These are phyloP conservation scores for Colletotrichum chlorophyti DNA, from an alignment of 2,329 filamentous ascomycete species.

Conservation along the genomic window DNA sequence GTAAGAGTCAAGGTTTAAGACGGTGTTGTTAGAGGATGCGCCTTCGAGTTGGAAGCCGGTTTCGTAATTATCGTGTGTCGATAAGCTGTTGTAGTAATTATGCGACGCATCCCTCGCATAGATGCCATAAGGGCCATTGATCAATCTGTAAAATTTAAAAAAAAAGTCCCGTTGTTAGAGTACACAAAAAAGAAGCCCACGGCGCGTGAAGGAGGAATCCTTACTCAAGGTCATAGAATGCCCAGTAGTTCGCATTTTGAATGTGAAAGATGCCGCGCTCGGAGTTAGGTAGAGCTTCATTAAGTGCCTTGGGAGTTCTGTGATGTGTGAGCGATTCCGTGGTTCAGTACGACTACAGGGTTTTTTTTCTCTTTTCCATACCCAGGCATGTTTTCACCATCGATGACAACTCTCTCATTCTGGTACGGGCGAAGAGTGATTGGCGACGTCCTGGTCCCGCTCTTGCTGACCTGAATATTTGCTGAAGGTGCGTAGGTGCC, in stretches of 20 bases:
- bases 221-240: conserved; percentile 45
- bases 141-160: conserved; percentile 25
- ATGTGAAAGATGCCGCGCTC: conserved; percentile 54
- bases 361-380: background rate
- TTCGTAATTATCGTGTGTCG: conserved; percentile 44
- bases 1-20: conserved; percentile 48
- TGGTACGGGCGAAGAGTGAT: conserved; percentile 48
- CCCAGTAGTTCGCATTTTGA: conserved; percentile 50
- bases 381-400: conserved; percentile 48
- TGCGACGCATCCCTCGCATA: conserved; percentile 40
- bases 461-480: conserved; percentile 51
- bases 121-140: conserved; percentile 42
- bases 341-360: no score
- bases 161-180: background rate
- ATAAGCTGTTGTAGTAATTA: conserved; percentile 40
- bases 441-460: conserved; percentile 44
- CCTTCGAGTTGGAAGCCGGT: conserved; percentile 42
- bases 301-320: conserved; percentile 47
- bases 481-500: conserved; percentile 49
- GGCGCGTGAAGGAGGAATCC: no score
- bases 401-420: conserved; percentile 48
- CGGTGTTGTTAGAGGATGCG: conserved; percentile 40
- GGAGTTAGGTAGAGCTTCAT: conserved; percentile 42
- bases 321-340: background rate
- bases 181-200: no score